Base-by-base conservation (phyloP, 805 yeast species). In the Candida arabinofermentans region DNA sequence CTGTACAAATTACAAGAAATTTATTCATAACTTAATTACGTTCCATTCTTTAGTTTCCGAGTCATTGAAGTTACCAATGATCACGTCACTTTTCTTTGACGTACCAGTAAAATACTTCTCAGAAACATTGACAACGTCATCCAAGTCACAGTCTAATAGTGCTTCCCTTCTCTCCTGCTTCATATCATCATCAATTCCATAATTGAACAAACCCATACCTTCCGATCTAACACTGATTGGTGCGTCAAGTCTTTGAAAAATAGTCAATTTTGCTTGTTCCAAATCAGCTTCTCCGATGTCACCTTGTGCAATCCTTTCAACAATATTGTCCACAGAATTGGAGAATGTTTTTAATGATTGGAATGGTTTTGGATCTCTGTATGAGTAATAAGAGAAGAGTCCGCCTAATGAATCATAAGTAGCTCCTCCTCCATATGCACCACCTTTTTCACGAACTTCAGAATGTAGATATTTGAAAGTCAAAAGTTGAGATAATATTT, bases 361-460 rank as follows among this genome's bases (percentile, higher is more conserved):
- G 29, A 73, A 58, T 1, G 96, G 87, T 49, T 86, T 83, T 14
- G 99, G 99, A 61, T 93, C 99, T 52, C 99, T 75, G 67, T 91
- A 93, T 0, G 98, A 89, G 65, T 84, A 93, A 65, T 74, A 88
- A 26, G 85, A 75, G 55, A 91, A 78, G 2, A 81, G 54, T 0
- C 97, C 98, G 38, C 85, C 87, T 18, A 86, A 59, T 0, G 91
- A 88, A 58, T 83, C 86, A 60, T 82, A 93, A 7, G 76, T 66
- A 4, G 95, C 85, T 4, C 99, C 99, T 5, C 96, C 98, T 7
- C 99, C 99, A 58, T 93, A 93, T 0, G 99, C 99, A 44, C 99
- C 99, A 43, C 96, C 96, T 55, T 91, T 80, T 58, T 93, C 99
- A 50, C 99, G 77, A 29, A 93, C 80, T 49, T 89, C 96, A 10